Base-by-base conservation (phyloP, 768 basidiomycete species). In the Melanogaster broomeanus region DNA sequence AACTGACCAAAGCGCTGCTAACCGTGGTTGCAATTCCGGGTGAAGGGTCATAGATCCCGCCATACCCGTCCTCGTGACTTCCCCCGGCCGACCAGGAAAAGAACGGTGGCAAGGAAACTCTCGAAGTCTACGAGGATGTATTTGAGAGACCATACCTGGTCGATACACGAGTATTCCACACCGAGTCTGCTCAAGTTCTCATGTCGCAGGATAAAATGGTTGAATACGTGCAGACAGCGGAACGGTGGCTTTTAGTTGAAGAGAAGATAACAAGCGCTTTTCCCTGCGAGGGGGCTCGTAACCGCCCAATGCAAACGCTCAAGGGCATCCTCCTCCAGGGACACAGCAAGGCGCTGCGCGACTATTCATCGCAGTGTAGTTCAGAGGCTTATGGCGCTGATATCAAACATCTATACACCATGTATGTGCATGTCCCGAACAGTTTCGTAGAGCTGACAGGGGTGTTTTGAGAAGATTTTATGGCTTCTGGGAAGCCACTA, bases 91-190 rank as follows among this genome's bases (percentile, higher is more conserved):
- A 13, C 33, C 43, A 21, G 43, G 30, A 6, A 21, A n/a, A 30
- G 92, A 95, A 67, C 76, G 93, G 55, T 60, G 88, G 90, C 74
- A 89, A 88, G 63, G 84, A 85, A 24, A 90, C 90, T 56, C 83
- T 93, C 42, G 90, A 94, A 46, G 83, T 93, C 30, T 95, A 95
- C 79, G 83, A 81, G 61, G 84, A 88, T 55, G 83, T 90, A 60
- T 92, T 95, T 69, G 91, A 95, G 68, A 70, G 67, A 4, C 87
- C 90, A 1, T 95, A 95, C 77, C 78, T 95, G 58, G 75, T 75
- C 1, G 83, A 87, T 11, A 94, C 93, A 6, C 85, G 88, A 64
- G 80, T 79, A 45, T 93, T 90, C 71, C 95, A 95, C 77, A 8
- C 15, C 5, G 18, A 24, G 19, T 13, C 10, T 21, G 28, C 30